Evolutionary conservation across 441 rosid genomes (phyloP).

Genomic region (Brassica hybrid): DNA sequence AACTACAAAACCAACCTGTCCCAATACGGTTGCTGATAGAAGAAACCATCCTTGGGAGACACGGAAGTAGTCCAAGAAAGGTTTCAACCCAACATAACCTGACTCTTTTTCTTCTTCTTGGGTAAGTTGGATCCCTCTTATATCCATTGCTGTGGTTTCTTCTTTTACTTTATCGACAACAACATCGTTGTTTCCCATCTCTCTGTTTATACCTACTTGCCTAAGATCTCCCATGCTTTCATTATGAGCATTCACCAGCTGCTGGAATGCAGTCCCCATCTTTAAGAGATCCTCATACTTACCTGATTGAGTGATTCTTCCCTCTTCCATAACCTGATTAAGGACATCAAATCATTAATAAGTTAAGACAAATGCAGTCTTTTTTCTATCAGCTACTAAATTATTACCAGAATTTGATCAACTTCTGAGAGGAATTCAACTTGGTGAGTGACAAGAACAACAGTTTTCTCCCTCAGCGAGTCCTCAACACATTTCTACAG

Average conservation of each 20-base stretch:
- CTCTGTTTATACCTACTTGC: constrained; percentile 27
- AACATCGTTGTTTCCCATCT: not conserved
- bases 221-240: constrained; percentile 36
- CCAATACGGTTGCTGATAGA: constrained; percentile 45
- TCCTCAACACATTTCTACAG: constrained; percentile 80
- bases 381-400: not conserved
- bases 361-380: not conserved
- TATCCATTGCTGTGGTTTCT: constrained; percentile 48
- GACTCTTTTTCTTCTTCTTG: constrained; percentile 77
- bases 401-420: constrained; percentile 69
- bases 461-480: constrained; percentile 68
- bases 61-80: constrained; percentile 68
- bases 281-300: constrained; percentile 67
- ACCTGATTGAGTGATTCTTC: constrained; percentile 70
- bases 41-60: constrained; percentile 58
- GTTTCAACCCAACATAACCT: constrained; percentile 75
- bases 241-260: constrained; percentile 81
- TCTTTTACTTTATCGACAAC: constrained; percentile 43
- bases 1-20: constrained; percentile 57
- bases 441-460: constrained; percentile 90
- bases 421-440: constrained; percentile 88
- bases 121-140: constrained; percentile 64
- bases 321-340: constrained; percentile 78
- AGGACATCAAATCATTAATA: constrained; percentile 16
- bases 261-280: constrained; percentile 77